Conservation (phyloP, 306 rosid species). For the Pterocarpus macrocarpus region DNA sequence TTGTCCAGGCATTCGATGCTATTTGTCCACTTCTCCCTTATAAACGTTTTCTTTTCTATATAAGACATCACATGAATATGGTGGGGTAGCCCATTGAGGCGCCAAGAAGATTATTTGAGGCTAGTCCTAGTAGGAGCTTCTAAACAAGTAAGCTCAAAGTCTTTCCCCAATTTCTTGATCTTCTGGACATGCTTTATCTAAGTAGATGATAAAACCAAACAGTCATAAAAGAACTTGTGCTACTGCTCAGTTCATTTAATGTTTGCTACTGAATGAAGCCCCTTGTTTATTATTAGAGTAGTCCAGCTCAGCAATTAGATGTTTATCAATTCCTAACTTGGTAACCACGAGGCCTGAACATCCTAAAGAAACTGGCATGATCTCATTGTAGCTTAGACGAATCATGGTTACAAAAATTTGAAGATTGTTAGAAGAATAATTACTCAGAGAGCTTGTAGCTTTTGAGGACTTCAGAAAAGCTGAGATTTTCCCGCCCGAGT, state of each 20-base stretch:
- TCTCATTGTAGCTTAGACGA: slow-evolving; percentile 6
- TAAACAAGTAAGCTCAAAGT: slow-evolving; percentile 44
- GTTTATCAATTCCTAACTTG: not conserved
- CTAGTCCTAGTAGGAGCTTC: slow-evolving; percentile 40
- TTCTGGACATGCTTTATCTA: slow-evolving; percentile 45
- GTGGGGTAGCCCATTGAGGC: slow-evolving; percentile 50
- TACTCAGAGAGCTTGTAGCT: not conserved
- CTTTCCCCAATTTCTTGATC: slow-evolving; percentile 47
- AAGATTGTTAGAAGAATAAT: not conserved
- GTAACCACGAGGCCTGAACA: not conserved
- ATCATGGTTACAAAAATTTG: slow-evolving; percentile 6
- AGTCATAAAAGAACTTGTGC: slow-evolving; percentile 51
- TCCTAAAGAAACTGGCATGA: not conserved
- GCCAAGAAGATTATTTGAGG: slow-evolving; percentile 47
- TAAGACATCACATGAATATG: slow-evolving; percentile 48
- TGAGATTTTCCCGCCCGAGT: slow-evolving; percentile 1
- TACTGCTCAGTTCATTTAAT: slow-evolving; percentile 59
- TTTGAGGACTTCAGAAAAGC: no score
- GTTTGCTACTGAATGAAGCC: slow-evolving; percentile 23
- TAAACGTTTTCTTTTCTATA: slow-evolving; percentile 52
- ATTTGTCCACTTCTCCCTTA: slow-evolving; percentile 47
- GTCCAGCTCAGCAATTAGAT: slow-evolving; percentile 25
- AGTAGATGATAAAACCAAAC: slow-evolving; percentile 49
- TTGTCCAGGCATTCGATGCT: slow-evolving; percentile 53
- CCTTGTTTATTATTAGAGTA: slow-evolving; percentile 34